Conservation (phyloP, 2,329 filamentous ascomycete genomes). For the Penicillium freii region DNA sequence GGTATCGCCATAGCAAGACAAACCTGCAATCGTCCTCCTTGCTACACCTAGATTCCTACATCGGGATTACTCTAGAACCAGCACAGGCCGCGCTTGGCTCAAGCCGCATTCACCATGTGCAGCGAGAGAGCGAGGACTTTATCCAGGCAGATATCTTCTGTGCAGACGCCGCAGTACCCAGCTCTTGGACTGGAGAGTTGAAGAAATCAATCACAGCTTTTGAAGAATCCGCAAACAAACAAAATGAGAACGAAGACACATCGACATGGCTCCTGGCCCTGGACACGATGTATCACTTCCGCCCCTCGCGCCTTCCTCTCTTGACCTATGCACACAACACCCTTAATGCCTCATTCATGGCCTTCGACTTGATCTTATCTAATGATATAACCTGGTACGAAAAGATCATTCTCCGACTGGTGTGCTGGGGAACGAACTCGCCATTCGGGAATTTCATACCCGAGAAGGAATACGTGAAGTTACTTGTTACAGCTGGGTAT, state of each 20-base stretch:
- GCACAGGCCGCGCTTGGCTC: slow-evolving; percentile 45
- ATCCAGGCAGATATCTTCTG: slow-evolving; percentile 40
- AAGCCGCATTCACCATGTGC: slow-evolving; percentile 10
- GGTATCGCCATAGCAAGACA: background rate
- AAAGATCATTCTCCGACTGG: slow-evolving; percentile 38
- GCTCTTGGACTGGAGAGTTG: slow-evolving; percentile 41
- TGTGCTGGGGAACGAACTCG: slow-evolving; percentile 51
- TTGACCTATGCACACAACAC: slow-evolving; percentile 43
- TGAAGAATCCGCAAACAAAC: background rate
- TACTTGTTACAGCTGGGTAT: slow-evolving; percentile 53
- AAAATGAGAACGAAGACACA: background rate
- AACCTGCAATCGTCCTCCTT: background rate
- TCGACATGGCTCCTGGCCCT: slow-evolving; percentile 54
- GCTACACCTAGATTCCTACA: background rate
- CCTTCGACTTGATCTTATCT: slow-evolving; percentile 53
- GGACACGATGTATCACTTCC: slow-evolving; percentile 59
- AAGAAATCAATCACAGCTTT: slow-evolving; percentile 11
- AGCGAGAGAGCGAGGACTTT: background rate
- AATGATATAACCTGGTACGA: slow-evolving; percentile 27
- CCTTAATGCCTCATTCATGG: slow-evolving; percentile 53
- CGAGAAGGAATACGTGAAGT: slow-evolving; percentile 44
- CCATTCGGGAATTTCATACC: slow-evolving; percentile 53
- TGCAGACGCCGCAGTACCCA: slow-evolving; percentile 52
- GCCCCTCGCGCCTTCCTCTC: slow-evolving; percentile 51
- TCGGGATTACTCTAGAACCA: slow-evolving; percentile 52